Percentiles rank a stretch among this genome's conserved stretches.
phyloP scores from a whole-genome alignment of 345 rosid species.

The Rhizophora apiculata region DNA sequence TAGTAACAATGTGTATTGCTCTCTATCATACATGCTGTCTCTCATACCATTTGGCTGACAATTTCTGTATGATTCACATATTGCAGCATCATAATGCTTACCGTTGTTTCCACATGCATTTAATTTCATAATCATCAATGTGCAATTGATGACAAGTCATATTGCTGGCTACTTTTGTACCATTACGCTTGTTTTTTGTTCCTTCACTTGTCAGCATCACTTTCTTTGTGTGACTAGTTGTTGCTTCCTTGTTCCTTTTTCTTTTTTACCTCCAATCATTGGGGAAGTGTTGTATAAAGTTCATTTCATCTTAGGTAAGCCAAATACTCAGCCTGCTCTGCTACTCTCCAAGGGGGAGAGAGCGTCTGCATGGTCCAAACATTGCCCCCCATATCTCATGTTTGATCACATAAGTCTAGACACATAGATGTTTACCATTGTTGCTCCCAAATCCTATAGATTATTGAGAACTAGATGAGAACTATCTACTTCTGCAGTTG shows the following conservation, averaged over 20 bases:
- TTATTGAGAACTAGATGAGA: not conserved
- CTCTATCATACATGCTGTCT: not conserved
- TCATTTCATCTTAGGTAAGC: not conserved
- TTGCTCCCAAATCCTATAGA: not conserved
- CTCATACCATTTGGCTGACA: not conserved
- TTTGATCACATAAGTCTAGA: too few relatives aligned
- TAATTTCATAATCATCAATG: not conserved
- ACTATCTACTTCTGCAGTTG: not conserved
- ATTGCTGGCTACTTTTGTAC: not conserved
- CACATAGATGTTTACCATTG: too few relatives aligned
- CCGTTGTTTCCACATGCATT: not conserved
- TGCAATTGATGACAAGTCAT: not conserved
- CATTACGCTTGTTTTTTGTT: not conserved
- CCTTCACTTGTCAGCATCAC: not conserved
- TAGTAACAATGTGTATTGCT: conserved; percentile 25
- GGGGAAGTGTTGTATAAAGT: too few relatives aligned
- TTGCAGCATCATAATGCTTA: not conserved
- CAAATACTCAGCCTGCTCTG: not conserved
- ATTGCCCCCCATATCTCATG: too few relatives aligned
- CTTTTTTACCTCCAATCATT: too few relatives aligned
- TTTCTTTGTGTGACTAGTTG: not conserved
- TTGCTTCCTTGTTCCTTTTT: too few relatives aligned
- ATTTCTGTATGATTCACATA: not conserved
- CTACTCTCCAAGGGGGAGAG: not conserved
- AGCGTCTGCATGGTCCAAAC: too few relatives aligned